Evolutionary conservation across 768 basidiomycete species (phyloP), one percentile per base, ranked within the genome.

Genomic region (Amanita pseudoporphyria): DNA sequence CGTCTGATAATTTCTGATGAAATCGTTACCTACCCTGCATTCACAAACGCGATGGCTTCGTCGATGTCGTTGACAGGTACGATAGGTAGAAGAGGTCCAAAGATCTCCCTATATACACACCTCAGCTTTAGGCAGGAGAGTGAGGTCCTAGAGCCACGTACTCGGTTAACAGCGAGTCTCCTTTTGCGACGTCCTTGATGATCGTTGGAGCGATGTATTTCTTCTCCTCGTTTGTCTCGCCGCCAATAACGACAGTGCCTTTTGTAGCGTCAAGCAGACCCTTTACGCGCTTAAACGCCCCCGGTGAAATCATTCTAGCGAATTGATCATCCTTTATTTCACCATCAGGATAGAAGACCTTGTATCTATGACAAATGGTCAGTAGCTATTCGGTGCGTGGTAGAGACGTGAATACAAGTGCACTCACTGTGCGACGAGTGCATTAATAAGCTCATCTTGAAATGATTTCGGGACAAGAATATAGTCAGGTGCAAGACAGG

Each of bases 31-130:
- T 45, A 80, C 85, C 70, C 71, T 13, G 64, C 62, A 55, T 83
- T 83, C 47, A 91, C 73, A 49, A 79, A 81, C 9, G 76, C 72
- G 51, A 91, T 80, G 3, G 82, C 89, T 33, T 78, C 81, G 30
- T 89, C 85, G 6, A 87, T 47, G 48, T 74, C 61, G n/a, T 82
- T 76, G 21, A 91, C 80, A 0, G 82, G 76, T 1, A 93, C 67
- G 35, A 94, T 71, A 3, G 87, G 83, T 19, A 94, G 66, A 9
- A 94, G 55, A 6, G 91, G 90, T 0, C 89, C 91, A 56, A 94
- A 92, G 37, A 92, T 72, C 58, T 93, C 91, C 52, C 87, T 89
- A 54, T 42, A 2, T 7, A 9, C 26, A 19, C 26, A 2, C n/a
- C n/a, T 52, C 35, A 45, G 44, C 51, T 22, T 18, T 24, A 9